phyloP scores from a whole-genome alignment of 371 early-diverging fungal species.

The Saksenaea vasiformis region DNA sequence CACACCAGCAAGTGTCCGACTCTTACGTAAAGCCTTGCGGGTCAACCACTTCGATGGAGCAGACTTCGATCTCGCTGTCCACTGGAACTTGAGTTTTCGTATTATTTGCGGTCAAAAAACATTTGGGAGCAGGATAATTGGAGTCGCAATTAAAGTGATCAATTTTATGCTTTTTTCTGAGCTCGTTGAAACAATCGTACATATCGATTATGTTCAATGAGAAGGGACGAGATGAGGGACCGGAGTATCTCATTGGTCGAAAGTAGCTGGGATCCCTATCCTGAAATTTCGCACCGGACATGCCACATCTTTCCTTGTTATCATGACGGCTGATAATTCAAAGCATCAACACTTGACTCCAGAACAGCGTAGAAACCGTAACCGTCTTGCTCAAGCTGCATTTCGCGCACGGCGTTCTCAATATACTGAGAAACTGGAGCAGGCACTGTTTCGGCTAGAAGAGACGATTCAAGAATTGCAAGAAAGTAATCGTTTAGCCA shows the following conservation, averaged over 20 bases:
- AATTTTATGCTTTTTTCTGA: too few species aligned
- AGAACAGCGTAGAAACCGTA: constrained; percentile 9
- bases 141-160: too few species aligned
- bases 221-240: too few species aligned
- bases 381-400: constrained; percentile 28
- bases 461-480: constrained; percentile 15
- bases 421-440: constrained; percentile 19
- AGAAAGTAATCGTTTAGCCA: constrained; percentile 19
- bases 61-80: too few species aligned
- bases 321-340: neutral
- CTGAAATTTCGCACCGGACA: too few species aligned
- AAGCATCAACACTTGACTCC: neutral
- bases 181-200: too few species aligned
- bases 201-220: too few species aligned
- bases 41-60: neutral
- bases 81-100: neutral
- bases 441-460: constrained; percentile 11
- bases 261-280: too few species aligned
- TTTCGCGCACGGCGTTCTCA: constrained; percentile 24
- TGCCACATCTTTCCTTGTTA: neutral
- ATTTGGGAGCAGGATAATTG: too few species aligned
- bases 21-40: neutral
- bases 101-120: too few species aligned
- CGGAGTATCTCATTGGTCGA: too few species aligned
- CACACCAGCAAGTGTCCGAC: constrained; percentile 3